Evolutionary conservation across 208 protist genomes (phyloP).

Genomic region (Leishmania mexicana): DNA sequence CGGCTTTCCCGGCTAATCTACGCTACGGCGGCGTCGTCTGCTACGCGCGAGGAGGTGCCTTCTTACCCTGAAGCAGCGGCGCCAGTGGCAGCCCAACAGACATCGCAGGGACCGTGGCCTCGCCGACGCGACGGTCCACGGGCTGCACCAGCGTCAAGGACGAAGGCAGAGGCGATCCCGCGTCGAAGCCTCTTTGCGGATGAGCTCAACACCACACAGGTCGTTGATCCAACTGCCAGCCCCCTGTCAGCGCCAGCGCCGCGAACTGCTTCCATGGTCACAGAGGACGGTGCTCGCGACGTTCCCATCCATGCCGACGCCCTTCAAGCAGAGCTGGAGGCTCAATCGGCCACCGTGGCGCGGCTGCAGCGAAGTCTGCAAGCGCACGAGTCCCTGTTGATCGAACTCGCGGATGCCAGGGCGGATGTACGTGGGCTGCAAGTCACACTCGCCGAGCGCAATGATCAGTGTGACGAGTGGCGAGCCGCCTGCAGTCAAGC

Average conservation of each 20-base stretch:
- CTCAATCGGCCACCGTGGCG: constrained; percentile 16
- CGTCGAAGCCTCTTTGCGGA: neutral
- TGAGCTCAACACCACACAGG: neutral
- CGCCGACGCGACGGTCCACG: too few relatives aligned
- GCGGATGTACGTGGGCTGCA: constrained; percentile 7
- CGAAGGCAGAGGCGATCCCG: neutral
- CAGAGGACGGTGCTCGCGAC: neutral
- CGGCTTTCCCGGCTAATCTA: neutral
- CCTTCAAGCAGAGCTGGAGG: constrained; percentile 16
- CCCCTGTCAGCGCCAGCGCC: neutral
- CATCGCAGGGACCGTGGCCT: too few relatives aligned
- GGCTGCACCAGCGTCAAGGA: neutral
- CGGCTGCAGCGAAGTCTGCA: constrained; percentile 22
- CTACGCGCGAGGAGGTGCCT: neutral
- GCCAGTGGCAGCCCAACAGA: neutral
- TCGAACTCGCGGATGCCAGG: constrained; percentile 18
- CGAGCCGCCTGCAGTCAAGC: constrained; percentile 11
- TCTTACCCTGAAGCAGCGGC: neutral
- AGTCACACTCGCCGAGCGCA: constrained; percentile 10
- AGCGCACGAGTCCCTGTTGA: constrained; percentile 22
- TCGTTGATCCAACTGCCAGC: neutral
- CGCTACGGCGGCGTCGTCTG: neutral
- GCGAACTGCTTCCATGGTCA: neutral
- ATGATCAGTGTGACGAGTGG: constrained; percentile 20
- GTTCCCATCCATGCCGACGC: neutral